Base-by-base conservation (phyloP, 2,329 filamentous ascomycete genomes). In the Arthrobotrys musiformis region DNA sequence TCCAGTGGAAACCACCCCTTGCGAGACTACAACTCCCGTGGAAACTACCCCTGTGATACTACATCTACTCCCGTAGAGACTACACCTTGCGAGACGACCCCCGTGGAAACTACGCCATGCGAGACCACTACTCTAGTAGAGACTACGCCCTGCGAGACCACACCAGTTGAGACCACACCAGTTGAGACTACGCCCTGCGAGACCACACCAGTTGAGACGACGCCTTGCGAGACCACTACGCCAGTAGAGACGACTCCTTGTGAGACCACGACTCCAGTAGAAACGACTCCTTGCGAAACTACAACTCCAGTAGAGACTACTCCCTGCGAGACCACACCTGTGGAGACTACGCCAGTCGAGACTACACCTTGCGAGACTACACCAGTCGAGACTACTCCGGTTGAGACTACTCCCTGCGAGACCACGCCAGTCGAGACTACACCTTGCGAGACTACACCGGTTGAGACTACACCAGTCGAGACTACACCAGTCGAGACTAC, bases 311-410 rank as follows among this genome's bases (percentile, higher is more conserved):
- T 48, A 0, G 42, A 44, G 8, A 44, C 60, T 24, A 61, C 56
- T 4, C 50, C 50, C 7, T 56, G 50, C 19, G 28, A 69, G 24
- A 33, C 40, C 26, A 35, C 42, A 0, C 28, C 28, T 4, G 3
- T 15, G 0, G 40, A 64, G 8, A 35, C 66, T 35, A 64, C 69
- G 9, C 35, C 58, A n/a, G 52, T 58, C 7, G 52, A 58, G 9
- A 46, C 60, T 24, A 46, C 52, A 5, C 52, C 66, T 7, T 33
- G 22, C 22, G 63, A 67, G 15, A 60, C 63, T 37, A 61, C 54
- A 0, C 35, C 54, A 0, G 40, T 19, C n/a, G 19, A 52, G 19
- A 33, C 66, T 35, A 62, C 67, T 15, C 35, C 66, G 7, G 17
- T 17, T 4, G 42, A 40, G 24, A 60, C 56, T 13, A 42, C 56